Evolutionary conservation across 2,329 filamentous ascomycete genomes (phyloP), one percentile per base, ranked within the genome.

Genomic region (Zymoseptoria tritici): DNA sequence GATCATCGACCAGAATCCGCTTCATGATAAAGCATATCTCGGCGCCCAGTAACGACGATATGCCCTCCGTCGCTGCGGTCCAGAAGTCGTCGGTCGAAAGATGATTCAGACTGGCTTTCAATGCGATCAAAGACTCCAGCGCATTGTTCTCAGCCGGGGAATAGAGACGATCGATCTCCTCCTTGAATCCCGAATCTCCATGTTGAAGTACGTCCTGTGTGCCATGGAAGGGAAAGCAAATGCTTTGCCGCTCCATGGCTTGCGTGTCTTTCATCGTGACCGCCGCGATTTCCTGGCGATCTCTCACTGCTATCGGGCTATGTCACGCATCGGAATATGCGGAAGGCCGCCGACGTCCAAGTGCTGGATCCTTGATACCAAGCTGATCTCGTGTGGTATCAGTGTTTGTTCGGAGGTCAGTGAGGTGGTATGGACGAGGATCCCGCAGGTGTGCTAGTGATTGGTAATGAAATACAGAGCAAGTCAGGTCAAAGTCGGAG

Each of bases 1-100:
- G 77, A 61, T 87, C 84, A 66, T 85, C 81, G 24, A 81, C 79
- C 57, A 85, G 73, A 51, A 86, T 83, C 52, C 84, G 75, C 70
- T 87, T 87, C 52, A 85, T 83, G 49, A 89, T 83, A 67, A 89
- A 89, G 22, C 80, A 82, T 74, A 85, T 87, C 70, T 90, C 86
- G 8, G 86, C 81, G 60, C 83, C 81, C 60, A 82, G 78, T 42
- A 89, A 82, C 53, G 78, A 77, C 52, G 86, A 83, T 67, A 89
- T 77, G 51, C 83, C 84, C 68, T 87, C 81, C 74, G 87, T 83
- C 59, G 88, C 75, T 21, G 81, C 75, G 52, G 75, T 76, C 86
- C 86, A 90, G 73, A 89, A 89, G 55, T 81, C 77, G 60, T 85
- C 80, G 2, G 78, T 80, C 55, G 81, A 78, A 55, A 82, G 76